Conservation (phyloP, 768 basidiomycete genomes). For the Vishniacozyma victoriae region DNA sequence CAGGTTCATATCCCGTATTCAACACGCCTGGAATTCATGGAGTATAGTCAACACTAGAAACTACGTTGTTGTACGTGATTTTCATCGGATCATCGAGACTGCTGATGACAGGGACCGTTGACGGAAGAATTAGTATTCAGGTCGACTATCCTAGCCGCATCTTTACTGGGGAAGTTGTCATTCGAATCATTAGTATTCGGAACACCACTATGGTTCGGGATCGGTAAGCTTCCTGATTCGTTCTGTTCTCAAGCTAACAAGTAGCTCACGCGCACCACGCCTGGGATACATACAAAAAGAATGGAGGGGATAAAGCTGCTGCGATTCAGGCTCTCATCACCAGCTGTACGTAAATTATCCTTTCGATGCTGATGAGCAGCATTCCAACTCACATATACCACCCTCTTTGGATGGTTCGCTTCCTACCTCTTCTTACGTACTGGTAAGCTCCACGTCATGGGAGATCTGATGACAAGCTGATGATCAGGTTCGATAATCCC, state of each 20-base stretch:
- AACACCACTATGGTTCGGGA: conserved; percentile 78
- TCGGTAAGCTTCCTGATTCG: conserved; percentile 55
- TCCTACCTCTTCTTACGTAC: conserved; percentile 82
- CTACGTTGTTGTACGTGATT: conserved; percentile 53
- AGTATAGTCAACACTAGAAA: conserved; percentile 62
- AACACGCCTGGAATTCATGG: conserved; percentile 3
- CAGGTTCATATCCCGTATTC: background rate
- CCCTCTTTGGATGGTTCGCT: conserved; percentile 82
- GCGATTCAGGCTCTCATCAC: conserved; percentile 54
- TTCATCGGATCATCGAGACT: background rate
- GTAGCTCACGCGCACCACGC: conserved; percentile 89
- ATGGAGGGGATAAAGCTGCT: conserved; percentile 64
- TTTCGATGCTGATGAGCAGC: conserved; percentile 52
- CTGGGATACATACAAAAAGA: conserved; percentile 72
- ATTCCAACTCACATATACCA: conserved; percentile 85
- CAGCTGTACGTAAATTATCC: conserved; percentile 45
- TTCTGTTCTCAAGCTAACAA: conserved; percentile 5
- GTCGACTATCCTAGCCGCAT: conserved; percentile 69
- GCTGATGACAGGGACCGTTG: conserved; percentile 62
- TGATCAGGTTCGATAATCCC: conserved; percentile 60
- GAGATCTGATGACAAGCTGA: background rate
- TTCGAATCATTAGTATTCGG: conserved; percentile 63
- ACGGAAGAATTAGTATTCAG: conserved; percentile 92
- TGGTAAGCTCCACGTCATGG: conserved; percentile 45
- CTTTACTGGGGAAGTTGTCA: conserved; percentile 61